Base-by-base conservation (phyloP, 768 basidiomycete species). In the Agaricus blazei region DNA sequence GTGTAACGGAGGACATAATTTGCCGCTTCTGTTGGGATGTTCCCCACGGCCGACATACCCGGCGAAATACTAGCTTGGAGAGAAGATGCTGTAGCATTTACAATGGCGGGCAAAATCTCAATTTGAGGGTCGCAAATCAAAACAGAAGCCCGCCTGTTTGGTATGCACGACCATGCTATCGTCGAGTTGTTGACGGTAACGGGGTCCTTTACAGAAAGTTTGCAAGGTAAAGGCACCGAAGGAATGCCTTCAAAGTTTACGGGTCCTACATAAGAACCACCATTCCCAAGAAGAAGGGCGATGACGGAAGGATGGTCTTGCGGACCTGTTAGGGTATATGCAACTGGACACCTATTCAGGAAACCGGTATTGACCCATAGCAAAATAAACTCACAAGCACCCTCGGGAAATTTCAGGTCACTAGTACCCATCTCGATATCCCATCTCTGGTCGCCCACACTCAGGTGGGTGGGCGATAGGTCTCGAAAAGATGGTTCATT, bases 41-140 rank as follows among this genome's bases (percentile, higher is more conserved):
- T 52, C 15, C 19, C 19, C 12, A 52, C 15, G 4, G 12, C 6
- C 4, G 51, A 28, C 2, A 24, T 6, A 4, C 14, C 4, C 1
- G 28, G n/a, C 8, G 27, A 15, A 8, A 26, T 4, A 11, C 24
- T 27, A 3, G 52, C 31, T 5, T 28, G 34, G 14, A 54, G 52
- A 3, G 45, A 38, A 2, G 44, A 43, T 27, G 34, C 6, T 5
- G 34, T 6, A 6, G 47, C 24, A 1, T 24, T 38, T 7, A 46
- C 52, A 2, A n/a, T 47, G 6, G 52, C 52, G 5, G 52, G 43
- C 24, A 12, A 26, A 8, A 54, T 47, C 7, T 14, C n/a, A 1
- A 54, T 11, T 4, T 38, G 52, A 5, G 52, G 52, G 19, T 46
- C 52, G 26, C 52, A 54, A 9, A 46, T 29, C 2, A 54, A 34